Percentiles rank a stretch among this genome's conserved stretches.
Evolutionary conservation across 2,329 filamentous ascomycete species (phyloP).

Genomic region (Pestalotiopsis sp.): DNA sequence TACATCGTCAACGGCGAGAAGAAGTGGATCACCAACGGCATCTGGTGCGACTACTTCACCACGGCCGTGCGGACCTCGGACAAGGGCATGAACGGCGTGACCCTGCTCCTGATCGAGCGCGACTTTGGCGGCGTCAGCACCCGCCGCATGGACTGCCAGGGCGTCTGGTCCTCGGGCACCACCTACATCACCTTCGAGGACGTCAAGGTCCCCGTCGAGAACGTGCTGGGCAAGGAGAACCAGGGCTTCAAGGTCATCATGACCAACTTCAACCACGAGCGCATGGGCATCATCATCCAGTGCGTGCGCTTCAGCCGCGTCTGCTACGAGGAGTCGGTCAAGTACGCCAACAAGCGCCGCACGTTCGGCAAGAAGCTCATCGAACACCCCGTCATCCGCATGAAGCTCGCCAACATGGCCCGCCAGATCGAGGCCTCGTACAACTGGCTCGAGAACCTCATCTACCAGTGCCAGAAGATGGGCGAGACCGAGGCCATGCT

Average conservation of each 20-base stretch:
- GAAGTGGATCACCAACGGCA: conserved; percentile 99
- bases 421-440: conserved; percentile 97
- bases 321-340: conserved; percentile 94
- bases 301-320: conserved; percentile 93
- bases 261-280: conserved; percentile 99
- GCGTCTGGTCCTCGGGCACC: conserved; percentile 92
- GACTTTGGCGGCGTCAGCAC: conserved; percentile 83
- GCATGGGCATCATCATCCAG: conserved; percentile 98
- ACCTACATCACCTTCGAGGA: conserved; percentile 99
- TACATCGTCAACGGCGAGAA: conserved; percentile 99
- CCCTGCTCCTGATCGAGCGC: conserved; percentile 89
- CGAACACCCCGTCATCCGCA: conserved; percentile 93
- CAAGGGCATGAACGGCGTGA: conserved; percentile 89
- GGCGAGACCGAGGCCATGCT: conserved; percentile 94
- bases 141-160: conserved; percentile 96
- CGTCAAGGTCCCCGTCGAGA: conserved; percentile 99
- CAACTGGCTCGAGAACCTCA: conserved; percentile 93
- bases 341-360: conserved; percentile 95
- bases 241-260: conserved; percentile 98
- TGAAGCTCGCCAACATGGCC: conserved; percentile 98
- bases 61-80: conserved; percentile 90
- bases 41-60: conserved; percentile 97
- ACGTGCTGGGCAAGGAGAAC: conserved; percentile 96
- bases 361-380: conserved; percentile 97
- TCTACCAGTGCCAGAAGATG: conserved; percentile 94